Evolutionary conservation across 2,329 filamentous ascomycete genomes (phyloP).

Genomic region (Geosmithia flava): DNA sequence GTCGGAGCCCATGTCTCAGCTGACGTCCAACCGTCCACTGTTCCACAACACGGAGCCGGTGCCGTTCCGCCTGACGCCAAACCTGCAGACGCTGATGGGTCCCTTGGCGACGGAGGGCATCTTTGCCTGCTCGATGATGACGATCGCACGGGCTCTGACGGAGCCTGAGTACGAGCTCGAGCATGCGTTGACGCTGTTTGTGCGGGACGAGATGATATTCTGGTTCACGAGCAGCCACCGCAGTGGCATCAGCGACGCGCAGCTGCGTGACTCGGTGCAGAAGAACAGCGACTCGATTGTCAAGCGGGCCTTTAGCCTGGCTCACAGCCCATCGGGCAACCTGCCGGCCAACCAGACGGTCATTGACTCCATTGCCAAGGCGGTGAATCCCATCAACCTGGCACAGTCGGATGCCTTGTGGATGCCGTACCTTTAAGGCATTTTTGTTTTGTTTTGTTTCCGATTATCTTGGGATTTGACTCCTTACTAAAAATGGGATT

Average conservation of each 20-base stretch:
- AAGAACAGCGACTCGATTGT: constrained; percentile 84
- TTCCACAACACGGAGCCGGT: constrained; percentile 95
- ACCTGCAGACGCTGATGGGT: constrained; percentile 91
- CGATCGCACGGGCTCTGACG: constrained; percentile 85
- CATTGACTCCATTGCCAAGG: constrained; percentile 85
- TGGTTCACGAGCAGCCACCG: constrained; percentile 82
- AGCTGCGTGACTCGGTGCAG: constrained; percentile 69
- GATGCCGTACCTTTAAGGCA: constrained; percentile 79
- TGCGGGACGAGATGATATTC: constrained; percentile 94
- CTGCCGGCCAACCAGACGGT: constrained; percentile 94
- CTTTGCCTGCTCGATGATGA: constrained; percentile 91
- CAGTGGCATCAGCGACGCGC: constrained; percentile 38
- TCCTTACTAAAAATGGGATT: not conserved
- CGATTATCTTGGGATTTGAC: not conserved
- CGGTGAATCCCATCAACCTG: constrained; percentile 84
- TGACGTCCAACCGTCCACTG: constrained; percentile 72
- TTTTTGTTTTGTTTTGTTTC: not conserved
- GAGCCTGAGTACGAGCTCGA: constrained; percentile 87
- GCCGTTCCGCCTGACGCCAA: constrained; percentile 93
- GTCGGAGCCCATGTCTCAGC: constrained; percentile 81
- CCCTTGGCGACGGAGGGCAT: constrained; percentile 93
- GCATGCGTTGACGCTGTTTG: constrained; percentile 86
- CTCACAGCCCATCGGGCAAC: constrained; percentile 64
- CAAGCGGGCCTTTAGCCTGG: constrained; percentile 76
- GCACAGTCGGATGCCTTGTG: constrained; percentile 83